Evolutionary conservation across 345 rosid species (phyloP).

Genomic region (Raphanus sativus): DNA sequence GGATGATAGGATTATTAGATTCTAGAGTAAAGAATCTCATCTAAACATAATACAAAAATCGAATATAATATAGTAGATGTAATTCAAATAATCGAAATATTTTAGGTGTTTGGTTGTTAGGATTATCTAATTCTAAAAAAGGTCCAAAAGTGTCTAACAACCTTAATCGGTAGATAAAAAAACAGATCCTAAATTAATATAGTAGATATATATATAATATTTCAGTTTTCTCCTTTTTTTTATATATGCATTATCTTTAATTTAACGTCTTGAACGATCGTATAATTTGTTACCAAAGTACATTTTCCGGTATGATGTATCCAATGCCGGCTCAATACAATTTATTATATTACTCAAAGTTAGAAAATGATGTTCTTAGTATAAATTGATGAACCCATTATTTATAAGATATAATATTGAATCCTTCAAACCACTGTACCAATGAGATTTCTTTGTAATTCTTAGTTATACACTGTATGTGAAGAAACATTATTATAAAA

Average conservation of each 20-base stretch:
- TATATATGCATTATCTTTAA: not conserved
- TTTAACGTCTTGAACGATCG: not conserved
- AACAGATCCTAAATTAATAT: too few species aligned
- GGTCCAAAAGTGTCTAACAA: too few species aligned
- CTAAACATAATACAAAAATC: too few species aligned
- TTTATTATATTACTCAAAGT: not conserved
- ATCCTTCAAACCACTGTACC: not conserved
- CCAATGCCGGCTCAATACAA: not conserved
- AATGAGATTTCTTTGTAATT: not conserved
- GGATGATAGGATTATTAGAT: too few species aligned
- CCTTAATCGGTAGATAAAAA: too few species aligned
- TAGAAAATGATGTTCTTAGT: not conserved
- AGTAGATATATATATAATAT: not conserved
- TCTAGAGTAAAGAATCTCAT: too few species aligned
- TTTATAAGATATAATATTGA: not conserved
- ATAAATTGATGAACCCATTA: not conserved
- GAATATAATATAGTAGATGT: too few species aligned
- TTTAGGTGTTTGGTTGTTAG: too few species aligned
- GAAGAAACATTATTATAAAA: not conserved
- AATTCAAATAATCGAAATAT: too few species aligned
- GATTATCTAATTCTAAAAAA: too few species aligned
- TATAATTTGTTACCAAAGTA: not conserved
- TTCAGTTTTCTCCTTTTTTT: not conserved
- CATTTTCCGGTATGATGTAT: too few species aligned
- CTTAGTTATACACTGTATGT: not conserved